A percentile compares a stretch with the other conserved stretches of the same genome.
Conservation (phyloP, 2,329 filamentous ascomycete genomes). For the Talaromyces sp. region DNA sequence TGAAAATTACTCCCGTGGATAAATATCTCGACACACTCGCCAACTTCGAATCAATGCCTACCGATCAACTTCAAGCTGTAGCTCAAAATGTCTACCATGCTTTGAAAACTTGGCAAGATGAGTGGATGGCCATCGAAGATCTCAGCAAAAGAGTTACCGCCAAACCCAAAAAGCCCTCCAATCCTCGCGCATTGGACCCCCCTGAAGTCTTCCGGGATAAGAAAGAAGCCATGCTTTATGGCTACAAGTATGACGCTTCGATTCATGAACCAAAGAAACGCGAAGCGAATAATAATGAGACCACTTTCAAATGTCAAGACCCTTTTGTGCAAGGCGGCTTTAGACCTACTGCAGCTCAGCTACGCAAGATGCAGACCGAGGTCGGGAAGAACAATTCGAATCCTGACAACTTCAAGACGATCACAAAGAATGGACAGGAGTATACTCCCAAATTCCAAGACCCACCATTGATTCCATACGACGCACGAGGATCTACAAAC, state of each 20-base stretch:
- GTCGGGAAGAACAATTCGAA: constrained; percentile 37
- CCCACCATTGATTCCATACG: constrained; percentile 27
- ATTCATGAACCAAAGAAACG: constrained; percentile 17
- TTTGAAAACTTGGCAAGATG: constrained; percentile 56
- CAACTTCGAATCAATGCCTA: constrained; percentile 42
- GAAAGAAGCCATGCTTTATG: constrained; percentile 60
- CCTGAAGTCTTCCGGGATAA: constrained; percentile 55
- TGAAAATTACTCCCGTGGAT: constrained; percentile 37
- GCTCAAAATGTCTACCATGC: constrained; percentile 53
- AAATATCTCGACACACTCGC: constrained; percentile 35
- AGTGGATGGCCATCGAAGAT: constrained; percentile 52
- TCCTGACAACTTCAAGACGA: constrained; percentile 40
- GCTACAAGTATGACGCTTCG: constrained; percentile 53
- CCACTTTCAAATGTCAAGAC: constrained; percentile 51
- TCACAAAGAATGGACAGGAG: constrained; percentile 37
- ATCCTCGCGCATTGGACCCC: constrained; percentile 52
- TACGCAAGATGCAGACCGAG: constrained; percentile 39
- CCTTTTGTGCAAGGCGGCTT: constrained; percentile 54
- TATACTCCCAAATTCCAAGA: constrained; percentile 37
- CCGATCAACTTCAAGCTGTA: constrained; percentile 54
- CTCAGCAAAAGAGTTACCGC: constrained; percentile 49
- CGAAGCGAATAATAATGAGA: constrained; percentile 31
- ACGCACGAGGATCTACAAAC: constrained; percentile 27
- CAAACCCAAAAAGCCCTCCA: constrained; percentile 50
- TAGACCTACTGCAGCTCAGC: constrained; percentile 42